Conservation (phyloP, 768 basidiomycete genomes). For the Cyathus striatus region DNA sequence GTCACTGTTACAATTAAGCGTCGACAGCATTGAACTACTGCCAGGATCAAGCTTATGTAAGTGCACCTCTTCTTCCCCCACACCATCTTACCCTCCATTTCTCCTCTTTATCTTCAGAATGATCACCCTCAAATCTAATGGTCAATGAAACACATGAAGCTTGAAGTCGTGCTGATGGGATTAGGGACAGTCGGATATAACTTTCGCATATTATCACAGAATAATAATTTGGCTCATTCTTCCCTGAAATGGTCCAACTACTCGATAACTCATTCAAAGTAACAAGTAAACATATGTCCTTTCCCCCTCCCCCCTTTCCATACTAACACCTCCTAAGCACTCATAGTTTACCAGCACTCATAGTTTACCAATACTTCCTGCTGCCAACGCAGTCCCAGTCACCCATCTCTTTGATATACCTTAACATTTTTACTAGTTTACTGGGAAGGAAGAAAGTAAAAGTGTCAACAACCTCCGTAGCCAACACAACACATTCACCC, state of each 20-base stretch:
- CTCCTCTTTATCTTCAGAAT: too few relatives aligned
- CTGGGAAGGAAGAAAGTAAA: too few relatives aligned
- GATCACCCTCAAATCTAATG: too few relatives aligned
- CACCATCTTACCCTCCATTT: too few relatives aligned
- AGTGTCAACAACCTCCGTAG: conserved; percentile 55
- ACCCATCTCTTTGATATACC: too few relatives aligned
- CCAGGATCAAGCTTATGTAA: too few relatives aligned
- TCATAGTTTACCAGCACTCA: conserved; percentile 52
- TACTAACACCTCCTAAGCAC: conserved; percentile 20
- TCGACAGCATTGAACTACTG: too few relatives aligned
- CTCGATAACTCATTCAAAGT: conserved; percentile 86
- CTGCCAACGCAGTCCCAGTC: too few relatives aligned
- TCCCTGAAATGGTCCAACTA: conserved; percentile 93
- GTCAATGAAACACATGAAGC: too few relatives aligned
- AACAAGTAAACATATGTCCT: conserved; percentile 58
- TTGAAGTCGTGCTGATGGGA: background rate
- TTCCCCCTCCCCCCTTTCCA: conserved; percentile 3
- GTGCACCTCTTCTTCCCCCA: too few relatives aligned
- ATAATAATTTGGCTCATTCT: conserved; percentile 94
- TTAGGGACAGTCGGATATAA: conserved; percentile 78
- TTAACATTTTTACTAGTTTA: too few relatives aligned
- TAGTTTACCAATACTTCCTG: conserved; percentile 85
- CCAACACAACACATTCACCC: conserved; percentile 57
- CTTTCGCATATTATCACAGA: conserved; percentile 94
- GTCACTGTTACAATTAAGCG: too few relatives aligned